Evolutionary conservation across 495 filamentous ascomycete genomes (phyloP).

Genomic region (Eremomyces bilateralis): DNA sequence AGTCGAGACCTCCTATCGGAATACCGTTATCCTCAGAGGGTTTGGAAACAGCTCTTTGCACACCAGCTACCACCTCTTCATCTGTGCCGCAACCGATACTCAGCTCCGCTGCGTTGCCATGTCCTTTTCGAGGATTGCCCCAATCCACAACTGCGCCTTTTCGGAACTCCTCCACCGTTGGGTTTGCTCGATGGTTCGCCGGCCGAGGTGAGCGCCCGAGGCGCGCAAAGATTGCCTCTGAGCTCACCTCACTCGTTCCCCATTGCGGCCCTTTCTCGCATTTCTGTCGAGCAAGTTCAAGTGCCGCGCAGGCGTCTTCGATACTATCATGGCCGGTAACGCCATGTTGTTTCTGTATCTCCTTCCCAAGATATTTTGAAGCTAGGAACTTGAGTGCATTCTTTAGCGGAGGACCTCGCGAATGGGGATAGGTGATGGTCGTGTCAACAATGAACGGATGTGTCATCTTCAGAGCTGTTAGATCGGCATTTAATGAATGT

Average conservation of each 20-base stretch:
- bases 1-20: slow-evolving; percentile 39
- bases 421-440: slow-evolving; percentile 62
- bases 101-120: slow-evolving; percentile 47
- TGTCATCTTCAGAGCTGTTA: slow-evolving; percentile 59
- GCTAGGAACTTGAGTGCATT: slow-evolving; percentile 65
- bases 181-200: slow-evolving; percentile 30
- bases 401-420: slow-evolving; percentile 49
- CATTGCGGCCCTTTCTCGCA: slow-evolving; percentile 75
- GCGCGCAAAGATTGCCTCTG: slow-evolving; percentile 75
- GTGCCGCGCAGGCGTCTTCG: slow-evolving; percentile 74
- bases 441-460: slow-evolving; percentile 92
- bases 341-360: slow-evolving; percentile 60
- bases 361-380: slow-evolving; percentile 55
- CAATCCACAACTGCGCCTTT: slow-evolving; percentile 74
- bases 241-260: slow-evolving; percentile 50
- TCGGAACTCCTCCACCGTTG: slow-evolving; percentile 29
- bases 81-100: slow-evolving; percentile 56
- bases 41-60: slow-evolving; percentile 33
- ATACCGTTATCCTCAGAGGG: slow-evolving; percentile 12
- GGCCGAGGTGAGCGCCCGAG: slow-evolving; percentile 34
- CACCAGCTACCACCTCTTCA: slow-evolving; percentile 45
- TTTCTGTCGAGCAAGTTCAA: slow-evolving; percentile 86
- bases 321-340: slow-evolving; percentile 66
- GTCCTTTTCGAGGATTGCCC: slow-evolving; percentile 54
- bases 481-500: slow-evolving; percentile 79